These are phyloP conservation scores for Coemansia sp. DNA, from an alignment of 192 early-diverging fungal genomes.

Conservation along the genomic window DNA sequence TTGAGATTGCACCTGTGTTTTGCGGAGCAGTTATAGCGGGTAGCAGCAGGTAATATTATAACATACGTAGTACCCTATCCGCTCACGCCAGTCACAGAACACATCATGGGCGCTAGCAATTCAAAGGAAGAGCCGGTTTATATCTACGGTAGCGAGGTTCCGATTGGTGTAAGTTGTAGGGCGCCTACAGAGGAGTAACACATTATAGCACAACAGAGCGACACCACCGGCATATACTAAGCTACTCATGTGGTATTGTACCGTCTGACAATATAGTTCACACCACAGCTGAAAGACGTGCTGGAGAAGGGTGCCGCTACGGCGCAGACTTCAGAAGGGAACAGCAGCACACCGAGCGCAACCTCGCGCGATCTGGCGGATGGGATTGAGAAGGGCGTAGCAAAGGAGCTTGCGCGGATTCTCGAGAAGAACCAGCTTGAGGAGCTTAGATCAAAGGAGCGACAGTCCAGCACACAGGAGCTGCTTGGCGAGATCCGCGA, in stretches of 20 bases:
- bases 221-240: background rate
- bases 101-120: slow-evolving; percentile 47
- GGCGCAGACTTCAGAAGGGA: background rate
- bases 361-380: slow-evolving; percentile 25
- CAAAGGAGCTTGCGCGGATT: slow-evolving; percentile 47
- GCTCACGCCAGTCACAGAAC: background rate
- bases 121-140: slow-evolving; percentile 49
- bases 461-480: slow-evolving; percentile 45
- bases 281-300: slow-evolving; percentile 36
- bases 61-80: background rate
- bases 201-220: background rate
- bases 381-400: slow-evolving; percentile 35
- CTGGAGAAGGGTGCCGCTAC: slow-evolving; percentile 26
- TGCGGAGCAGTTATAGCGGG: background rate
- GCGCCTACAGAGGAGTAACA: background rate
- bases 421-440: slow-evolving; percentile 49
- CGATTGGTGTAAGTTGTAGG: slow-evolving; percentile 43
- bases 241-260: background rate
- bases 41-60: background rate
- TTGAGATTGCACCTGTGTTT: background rate
- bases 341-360: background rate
- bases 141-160: slow-evolving; percentile 39
- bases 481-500: slow-evolving; percentile 49
- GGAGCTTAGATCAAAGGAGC: slow-evolving; percentile 36
- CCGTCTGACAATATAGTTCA: slow-evolving; percentile 24